Conservation (phyloP, 441 rosid species). For the Bocquillonia castaneifolia region DNA sequence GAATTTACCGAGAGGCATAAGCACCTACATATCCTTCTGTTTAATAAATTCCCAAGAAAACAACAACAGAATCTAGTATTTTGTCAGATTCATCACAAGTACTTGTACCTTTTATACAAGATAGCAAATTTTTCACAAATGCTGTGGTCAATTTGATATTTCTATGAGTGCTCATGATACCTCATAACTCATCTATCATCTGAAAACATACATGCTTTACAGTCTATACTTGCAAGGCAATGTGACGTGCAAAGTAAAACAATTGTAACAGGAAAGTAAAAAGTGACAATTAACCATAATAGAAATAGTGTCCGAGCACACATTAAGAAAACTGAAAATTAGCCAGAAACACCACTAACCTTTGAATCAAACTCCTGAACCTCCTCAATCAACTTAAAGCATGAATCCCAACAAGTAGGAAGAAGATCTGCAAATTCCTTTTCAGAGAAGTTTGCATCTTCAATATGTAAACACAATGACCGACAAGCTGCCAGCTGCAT, state of each 20-base stretch:
- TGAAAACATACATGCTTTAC: neutral
- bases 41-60: neutral
- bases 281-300: neutral
- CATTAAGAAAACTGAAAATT: neutral
- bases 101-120: neutral
- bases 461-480: conserved; percentile 82
- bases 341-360: conserved; percentile 37
- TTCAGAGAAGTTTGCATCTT: conserved; percentile 94
- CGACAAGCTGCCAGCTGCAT: conserved; percentile 95
- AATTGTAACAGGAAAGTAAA: neutral
- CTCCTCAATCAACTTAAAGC: conserved; percentile 88
- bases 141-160: neutral
- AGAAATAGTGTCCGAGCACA: neutral
- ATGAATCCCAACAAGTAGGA: conserved; percentile 82
- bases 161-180: neutral
- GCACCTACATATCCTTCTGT: neutral
- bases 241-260: neutral
- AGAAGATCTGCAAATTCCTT: conserved; percentile 76
- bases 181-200: neutral
- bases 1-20: neutral
- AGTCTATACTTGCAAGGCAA: neutral
- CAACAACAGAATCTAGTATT: neutral
- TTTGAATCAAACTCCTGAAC: conserved; percentile 98
- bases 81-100: neutral
- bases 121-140: neutral